These are phyloP conservation scores for Hypericum perforatum DNA, from an alignment of 345 rosid genomes.

Conservation along the genomic window DNA sequence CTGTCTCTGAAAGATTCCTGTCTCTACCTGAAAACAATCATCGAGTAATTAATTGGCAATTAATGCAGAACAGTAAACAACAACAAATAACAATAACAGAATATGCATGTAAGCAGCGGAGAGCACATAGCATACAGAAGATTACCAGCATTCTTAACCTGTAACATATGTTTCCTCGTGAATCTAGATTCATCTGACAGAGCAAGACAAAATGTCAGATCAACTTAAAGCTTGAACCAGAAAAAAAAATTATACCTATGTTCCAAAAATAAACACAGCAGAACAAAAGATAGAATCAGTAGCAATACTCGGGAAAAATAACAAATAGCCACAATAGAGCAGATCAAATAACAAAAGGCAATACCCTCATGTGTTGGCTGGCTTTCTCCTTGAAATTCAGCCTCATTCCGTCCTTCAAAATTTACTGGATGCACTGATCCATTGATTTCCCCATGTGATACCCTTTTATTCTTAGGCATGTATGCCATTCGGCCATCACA, in stretches of 20 bases:
- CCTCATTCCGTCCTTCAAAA: slow-evolving; percentile 11
- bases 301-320: too few species aligned
- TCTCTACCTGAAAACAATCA: slow-evolving; percentile 21
- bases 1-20: slow-evolving; percentile 18
- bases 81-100: neutral
- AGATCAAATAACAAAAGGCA: neutral
- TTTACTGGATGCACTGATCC: slow-evolving; percentile 16
- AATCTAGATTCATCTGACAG: slow-evolving; percentile 22
- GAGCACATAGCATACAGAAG: neutral
- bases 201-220: slow-evolving; percentile 7
- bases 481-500: slow-evolving; percentile 1
- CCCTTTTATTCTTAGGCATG: slow-evolving; percentile 7
- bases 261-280: neutral
- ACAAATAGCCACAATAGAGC: neutral
- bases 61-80: too few species aligned
- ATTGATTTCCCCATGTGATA: slow-evolving; percentile 14
- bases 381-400: slow-evolving; percentile 35
- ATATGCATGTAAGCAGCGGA: neutral
- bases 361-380: slow-evolving; percentile 31
- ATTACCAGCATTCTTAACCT: slow-evolving; percentile 27
- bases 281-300: neutral
- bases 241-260: too few species aligned
- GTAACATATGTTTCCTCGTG: slow-evolving; percentile 17
- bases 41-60: neutral
- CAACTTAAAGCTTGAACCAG: too few species aligned